Evolutionary conservation across 257 asterid genomes (phyloP), one percentile per base, ranked within the genome.

Genomic region (Coffea eugenioides): DNA sequence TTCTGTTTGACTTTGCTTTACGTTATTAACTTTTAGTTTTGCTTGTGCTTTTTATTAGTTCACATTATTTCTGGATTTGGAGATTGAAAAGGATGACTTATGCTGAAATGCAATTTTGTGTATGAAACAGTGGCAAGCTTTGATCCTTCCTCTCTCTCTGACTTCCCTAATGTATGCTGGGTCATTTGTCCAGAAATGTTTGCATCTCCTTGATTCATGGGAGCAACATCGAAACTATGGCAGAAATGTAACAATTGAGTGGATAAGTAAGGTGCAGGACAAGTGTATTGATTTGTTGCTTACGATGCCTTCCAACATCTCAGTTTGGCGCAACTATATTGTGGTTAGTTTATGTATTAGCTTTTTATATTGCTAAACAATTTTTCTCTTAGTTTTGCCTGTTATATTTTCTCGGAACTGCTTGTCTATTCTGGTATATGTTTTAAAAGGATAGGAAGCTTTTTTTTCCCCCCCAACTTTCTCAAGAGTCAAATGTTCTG

Each of bases 111-210:
- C 92, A 80, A 84, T 88, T 90, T 91, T 93, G 75, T 92, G 85
- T 91, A 59, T 92, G 92, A 86, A 84, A 92, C 99, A 96, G 99
- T 96, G 93, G 97, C 97, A 90, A 90, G 92, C 98, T 81, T 74
- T 91, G 90, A 85, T 88, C 82, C 80, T 86, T 88, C 95, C 99
- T 46, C 88, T 94, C 77, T 80, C 84, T 36, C 88, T 96, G 89
- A 94, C 98, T 80, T 89, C 99, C 82, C 83, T 90, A 86, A 89
- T 94, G 94, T 96, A 96, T 85, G 61, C 88, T 57, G 98, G 97
- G 43, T 90, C 99, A 77, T 86, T 96, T 52, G 66, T 88, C 82
- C 34, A 62, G 84, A 91, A 88, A 86, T 27, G 86, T 81, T 80
- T 86, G 75, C 75, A 80, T 23, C 83, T 90, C 66, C 72, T 84